These are phyloP conservation scores for Fusarium sp. DNA, from an alignment of 2,329 filamentous ascomycete species.

Conservation along the genomic window DNA sequence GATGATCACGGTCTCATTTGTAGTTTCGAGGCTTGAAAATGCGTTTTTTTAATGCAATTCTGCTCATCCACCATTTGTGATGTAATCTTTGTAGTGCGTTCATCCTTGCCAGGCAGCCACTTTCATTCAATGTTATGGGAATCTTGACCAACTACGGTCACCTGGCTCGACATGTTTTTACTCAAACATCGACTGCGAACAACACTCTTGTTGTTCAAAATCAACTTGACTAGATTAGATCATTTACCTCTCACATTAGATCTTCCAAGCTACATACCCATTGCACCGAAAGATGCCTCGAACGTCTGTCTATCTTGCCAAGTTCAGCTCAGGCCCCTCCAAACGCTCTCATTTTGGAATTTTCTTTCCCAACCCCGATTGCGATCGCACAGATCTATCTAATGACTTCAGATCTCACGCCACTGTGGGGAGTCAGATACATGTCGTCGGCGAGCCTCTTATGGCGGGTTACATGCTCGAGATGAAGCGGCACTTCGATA, in stretches of 20 bases:
- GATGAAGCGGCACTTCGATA: not conserved
- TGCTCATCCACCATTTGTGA: not conserved
- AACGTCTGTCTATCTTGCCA: not conserved
- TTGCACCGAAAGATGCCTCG: not conserved
- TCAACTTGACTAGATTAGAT: fast-evolving
- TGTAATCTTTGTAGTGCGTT: fast-evolving
- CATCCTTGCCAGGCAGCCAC: too few relatives aligned
- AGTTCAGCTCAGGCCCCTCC: not conserved
- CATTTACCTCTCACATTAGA: too few relatives aligned
- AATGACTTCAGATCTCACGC: not conserved
- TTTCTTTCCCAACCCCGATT: not conserved
- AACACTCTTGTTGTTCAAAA: too few relatives aligned
- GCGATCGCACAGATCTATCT: fast-evolving
- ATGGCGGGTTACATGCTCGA: not conserved
- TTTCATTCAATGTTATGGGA: too few relatives aligned
- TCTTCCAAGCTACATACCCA: fast-evolving
- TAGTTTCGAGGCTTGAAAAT: too few relatives aligned
- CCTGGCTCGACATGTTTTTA: too few relatives aligned
- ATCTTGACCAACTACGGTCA: too few relatives aligned
- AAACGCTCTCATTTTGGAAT: not conserved
- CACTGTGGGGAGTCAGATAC: not conserved
- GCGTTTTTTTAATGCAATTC: not conserved
- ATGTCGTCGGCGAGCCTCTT: not conserved
- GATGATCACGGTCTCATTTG: too few relatives aligned
- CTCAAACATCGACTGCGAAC: not conserved